Evolutionary conservation across 2,329 filamentous ascomycete species (phyloP), one percentile per base, ranked within the genome.

Genomic region (Calonectria honghensis): DNA sequence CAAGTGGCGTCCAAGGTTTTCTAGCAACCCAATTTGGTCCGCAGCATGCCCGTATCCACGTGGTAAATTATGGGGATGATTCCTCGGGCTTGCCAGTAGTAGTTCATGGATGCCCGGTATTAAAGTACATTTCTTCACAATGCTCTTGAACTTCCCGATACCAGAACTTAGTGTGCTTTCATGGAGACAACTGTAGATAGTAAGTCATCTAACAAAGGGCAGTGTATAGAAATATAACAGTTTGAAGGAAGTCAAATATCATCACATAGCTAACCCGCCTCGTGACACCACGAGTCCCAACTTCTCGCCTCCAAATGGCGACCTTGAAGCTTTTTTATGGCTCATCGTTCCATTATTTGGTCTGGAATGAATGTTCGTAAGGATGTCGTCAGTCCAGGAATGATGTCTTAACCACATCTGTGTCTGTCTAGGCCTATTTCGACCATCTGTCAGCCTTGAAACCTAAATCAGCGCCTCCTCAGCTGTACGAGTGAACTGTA

Each of bases 321-420:
- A 29, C 24, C 1, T 48, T 39, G 4, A 39, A 41, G 39, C 24
- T 24, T 39, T 61, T 41, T 18, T 11, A 10, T 9, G 14, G 7
- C 3, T 3, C 57, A 41, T 37, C 37, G 18, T 20, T 16, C 35
- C n/a, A 14, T 24, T 4, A 41, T 63, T 14, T 13, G 37, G 57
- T 20, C 37, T 63, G 57, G 57, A 63, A 63, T 63, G 57, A 63
- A 41, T 45, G 14, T 63, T 27, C 35, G 57, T 41, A 29, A 1
- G 24, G 27, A 37, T 63, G 57, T 37, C 57, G 35, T 20, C 20
- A 24, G 24, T 24, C 35, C 37, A 41, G 57, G 57, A 63, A 63
- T 63, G 57, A 13, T 10, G 27, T 11, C 6, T 31, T 41, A 61
- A 63, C 57, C 57, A 9, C 57, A 63, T 63, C 24, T 7, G 27